These are phyloP conservation scores for Phytophthora agathidicida DNA, from an alignment of 352 stramenopile genomes.

Conservation along the genomic window DNA sequence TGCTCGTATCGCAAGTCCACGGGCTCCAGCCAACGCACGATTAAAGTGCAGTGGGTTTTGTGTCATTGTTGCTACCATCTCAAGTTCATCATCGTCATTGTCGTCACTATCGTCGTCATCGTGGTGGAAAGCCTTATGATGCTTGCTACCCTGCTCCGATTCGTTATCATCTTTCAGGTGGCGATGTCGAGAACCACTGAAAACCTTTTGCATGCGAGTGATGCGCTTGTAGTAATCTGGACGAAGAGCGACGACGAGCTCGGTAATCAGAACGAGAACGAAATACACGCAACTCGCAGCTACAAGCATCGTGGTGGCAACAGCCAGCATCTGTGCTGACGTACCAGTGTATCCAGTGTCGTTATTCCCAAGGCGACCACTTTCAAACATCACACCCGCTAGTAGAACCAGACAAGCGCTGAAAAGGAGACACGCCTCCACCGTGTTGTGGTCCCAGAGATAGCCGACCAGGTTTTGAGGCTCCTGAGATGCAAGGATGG, in stretches of 20 bases:
- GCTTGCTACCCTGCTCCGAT: slow-evolving; percentile 8
- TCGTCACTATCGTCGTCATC: slow-evolving; percentile 30
- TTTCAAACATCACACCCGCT: slow-evolving; percentile 74
- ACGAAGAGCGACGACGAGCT: slow-evolving; percentile 65
- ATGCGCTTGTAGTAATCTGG: slow-evolving; percentile 71
- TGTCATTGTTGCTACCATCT: slow-evolving; percentile 74
- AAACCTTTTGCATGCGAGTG: slow-evolving; percentile 64
- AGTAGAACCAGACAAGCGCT: slow-evolving; percentile 71
- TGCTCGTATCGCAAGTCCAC: slow-evolving; percentile 39
- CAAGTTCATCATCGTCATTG: slow-evolving; percentile 59
- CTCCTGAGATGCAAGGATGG: slow-evolving; percentile 38
- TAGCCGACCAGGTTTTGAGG: slow-evolving; percentile 58
- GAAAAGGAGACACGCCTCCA: slow-evolving; percentile 75
- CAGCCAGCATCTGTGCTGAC: slow-evolving; percentile 55
- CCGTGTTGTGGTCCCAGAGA: slow-evolving; percentile 83
- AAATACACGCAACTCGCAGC: slow-evolving; percentile 67
- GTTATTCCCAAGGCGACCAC: slow-evolving; percentile 50
- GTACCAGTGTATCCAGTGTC: slow-evolving; percentile 50
- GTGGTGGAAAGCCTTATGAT: neutral
- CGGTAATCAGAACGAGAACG: slow-evolving; percentile 60
- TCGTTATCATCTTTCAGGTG: slow-evolving; percentile 21
- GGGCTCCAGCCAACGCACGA: slow-evolving; percentile 40
- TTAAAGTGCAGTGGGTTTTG: slow-evolving; percentile 68
- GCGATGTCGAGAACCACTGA: slow-evolving; percentile 38
- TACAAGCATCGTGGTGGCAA: slow-evolving; percentile 62